Evolutionary conservation across 331 rosid genomes (phyloP).

Genomic region (Malus hybrid): DNA sequence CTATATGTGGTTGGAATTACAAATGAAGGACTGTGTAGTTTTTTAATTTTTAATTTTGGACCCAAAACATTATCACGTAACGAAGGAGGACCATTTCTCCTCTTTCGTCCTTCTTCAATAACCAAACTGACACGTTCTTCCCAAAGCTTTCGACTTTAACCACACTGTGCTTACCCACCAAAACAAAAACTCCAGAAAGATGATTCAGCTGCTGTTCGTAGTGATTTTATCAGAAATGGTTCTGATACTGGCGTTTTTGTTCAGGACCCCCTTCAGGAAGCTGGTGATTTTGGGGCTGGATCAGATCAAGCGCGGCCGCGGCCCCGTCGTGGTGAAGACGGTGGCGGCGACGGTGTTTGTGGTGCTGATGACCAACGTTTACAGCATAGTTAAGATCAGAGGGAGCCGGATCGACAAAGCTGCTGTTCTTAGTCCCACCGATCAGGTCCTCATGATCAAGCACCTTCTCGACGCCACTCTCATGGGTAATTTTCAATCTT

Average conservation of each 20-base stretch:
- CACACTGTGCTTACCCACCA: neutral
- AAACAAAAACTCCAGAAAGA: conserved; percentile 6
- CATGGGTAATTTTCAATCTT: conserved; percentile 41
- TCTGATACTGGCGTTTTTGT: conserved; percentile 41
- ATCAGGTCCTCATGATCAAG: conserved; percentile 87
- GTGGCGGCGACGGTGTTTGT: conserved; percentile 51
- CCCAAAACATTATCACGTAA: no score
- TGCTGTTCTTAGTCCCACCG: conserved; percentile 58
- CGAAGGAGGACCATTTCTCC: no score
- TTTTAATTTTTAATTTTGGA: no score
- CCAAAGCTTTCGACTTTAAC: neutral
- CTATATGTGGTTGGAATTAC: neutral
- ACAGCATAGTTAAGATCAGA: conserved; percentile 51
- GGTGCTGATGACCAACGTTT: conserved; percentile 43
- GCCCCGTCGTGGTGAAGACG: conserved; percentile 75
- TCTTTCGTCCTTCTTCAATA: neutral
- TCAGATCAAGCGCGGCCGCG: conserved; percentile 76
- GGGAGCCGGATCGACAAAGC: conserved; percentile 51
- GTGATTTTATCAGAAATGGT: conserved; percentile 53
- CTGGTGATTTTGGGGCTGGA: conserved; percentile 36
- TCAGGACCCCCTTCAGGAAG: conserved; percentile 58
- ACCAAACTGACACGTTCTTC: neutral
- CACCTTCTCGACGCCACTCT: conserved; percentile 81
- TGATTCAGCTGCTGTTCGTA: conserved; percentile 62
- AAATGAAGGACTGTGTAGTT: no score